These are phyloP conservation scores for Spirogloea muscicola DNA, from an alignment of 139 green algal species.

Conservation along the genomic window DNA sequence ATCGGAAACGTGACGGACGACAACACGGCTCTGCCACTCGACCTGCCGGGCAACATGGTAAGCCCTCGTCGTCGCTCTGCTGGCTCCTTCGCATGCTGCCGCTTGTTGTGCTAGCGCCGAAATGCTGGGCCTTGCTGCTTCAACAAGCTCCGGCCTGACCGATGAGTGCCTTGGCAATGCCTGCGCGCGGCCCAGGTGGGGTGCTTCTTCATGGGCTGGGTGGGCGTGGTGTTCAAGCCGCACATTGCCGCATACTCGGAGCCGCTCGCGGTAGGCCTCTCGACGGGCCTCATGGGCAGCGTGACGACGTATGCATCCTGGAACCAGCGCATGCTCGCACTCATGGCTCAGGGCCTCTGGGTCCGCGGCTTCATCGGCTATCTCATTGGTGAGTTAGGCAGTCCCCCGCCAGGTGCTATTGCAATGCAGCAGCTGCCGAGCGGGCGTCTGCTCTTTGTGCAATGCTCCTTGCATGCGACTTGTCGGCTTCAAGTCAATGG, in stretches of 20 bases:
- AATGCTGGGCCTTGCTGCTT: no score
- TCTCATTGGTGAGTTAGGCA: constrained; percentile 25
- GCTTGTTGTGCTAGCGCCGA: not conserved
- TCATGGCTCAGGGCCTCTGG: constrained; percentile 28
- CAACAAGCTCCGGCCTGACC: no score
- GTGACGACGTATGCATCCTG: constrained; percentile 39
- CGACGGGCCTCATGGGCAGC: constrained; percentile 33
- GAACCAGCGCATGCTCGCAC: constrained; percentile 40
- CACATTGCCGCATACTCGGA: constrained; percentile 33
- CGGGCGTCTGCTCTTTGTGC: not conserved
- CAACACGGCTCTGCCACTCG: constrained; percentile 17
- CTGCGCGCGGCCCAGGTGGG: constrained; percentile 35
- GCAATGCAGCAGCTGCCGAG: not conserved
- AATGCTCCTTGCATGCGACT: not conserved
- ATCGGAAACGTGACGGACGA: constrained; percentile 27
- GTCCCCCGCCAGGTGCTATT: not conserved
- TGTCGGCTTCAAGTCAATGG: not conserved
- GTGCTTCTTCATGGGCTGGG: constrained; percentile 37
- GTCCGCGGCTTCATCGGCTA: constrained; percentile 27
- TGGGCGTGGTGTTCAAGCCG: constrained; percentile 25
- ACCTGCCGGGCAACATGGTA: constrained; percentile 42
- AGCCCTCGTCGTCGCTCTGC: not conserved
- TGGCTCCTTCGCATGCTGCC: not conserved
- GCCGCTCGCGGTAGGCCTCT: constrained; percentile 25
- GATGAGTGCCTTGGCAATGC: no score